Percentiles rank a stretch among this genome's conserved stretches.
phyloP scores from a whole-genome alignment of 148 eudicot species.

The Linanthus parryae region DNA sequence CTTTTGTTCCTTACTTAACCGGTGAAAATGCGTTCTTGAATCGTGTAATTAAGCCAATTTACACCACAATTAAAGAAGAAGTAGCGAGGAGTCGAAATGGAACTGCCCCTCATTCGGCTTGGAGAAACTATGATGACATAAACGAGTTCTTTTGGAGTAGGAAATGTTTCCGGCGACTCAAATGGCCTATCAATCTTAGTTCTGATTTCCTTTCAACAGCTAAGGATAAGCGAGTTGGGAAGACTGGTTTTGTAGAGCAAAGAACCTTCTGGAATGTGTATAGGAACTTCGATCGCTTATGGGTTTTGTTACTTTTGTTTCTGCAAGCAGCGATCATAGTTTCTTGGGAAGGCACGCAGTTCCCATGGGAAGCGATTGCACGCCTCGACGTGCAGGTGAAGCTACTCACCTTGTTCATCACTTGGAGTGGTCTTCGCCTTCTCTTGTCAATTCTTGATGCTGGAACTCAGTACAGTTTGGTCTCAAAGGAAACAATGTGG shows the following conservation, averaged over 20 bases:
- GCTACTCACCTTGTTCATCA: slow-evolving; percentile 67
- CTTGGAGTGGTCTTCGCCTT: slow-evolving; percentile 75
- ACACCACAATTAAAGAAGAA: slow-evolving; percentile 41
- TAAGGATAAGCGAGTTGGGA: slow-evolving; percentile 50
- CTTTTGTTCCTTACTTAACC: slow-evolving; percentile 35
- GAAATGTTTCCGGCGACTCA: slow-evolving; percentile 56
- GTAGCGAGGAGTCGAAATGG: slow-evolving; percentile 62
- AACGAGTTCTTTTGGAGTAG: slow-evolving; percentile 93
- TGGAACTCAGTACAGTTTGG: slow-evolving; percentile 87
- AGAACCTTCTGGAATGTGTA: slow-evolving; percentile 91
- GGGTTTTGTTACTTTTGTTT: slow-evolving; percentile 70
- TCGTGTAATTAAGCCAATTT: slow-evolving; percentile 53
- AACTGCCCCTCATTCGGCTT: slow-evolving; percentile 81
- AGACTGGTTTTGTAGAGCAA: slow-evolving; percentile 95
- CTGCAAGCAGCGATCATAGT: slow-evolving; percentile 72
- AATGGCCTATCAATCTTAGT: slow-evolving; percentile 74
- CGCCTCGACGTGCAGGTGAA: slow-evolving; percentile 59
- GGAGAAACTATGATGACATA: slow-evolving; percentile 94
- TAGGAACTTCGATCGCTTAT: slow-evolving; percentile 82
- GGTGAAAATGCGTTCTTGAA: slow-evolving; percentile 50
- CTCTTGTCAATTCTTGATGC: slow-evolving; percentile 82
- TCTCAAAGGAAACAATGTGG: slow-evolving; percentile 51
- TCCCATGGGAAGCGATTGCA: slow-evolving; percentile 58
- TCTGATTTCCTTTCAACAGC: slow-evolving; percentile 32
- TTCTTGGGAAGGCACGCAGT: slow-evolving; percentile 33